Evolutionary conservation across 164 flowering plant genomes (phyloP).

Genomic region (Annona squamosa): DNA sequence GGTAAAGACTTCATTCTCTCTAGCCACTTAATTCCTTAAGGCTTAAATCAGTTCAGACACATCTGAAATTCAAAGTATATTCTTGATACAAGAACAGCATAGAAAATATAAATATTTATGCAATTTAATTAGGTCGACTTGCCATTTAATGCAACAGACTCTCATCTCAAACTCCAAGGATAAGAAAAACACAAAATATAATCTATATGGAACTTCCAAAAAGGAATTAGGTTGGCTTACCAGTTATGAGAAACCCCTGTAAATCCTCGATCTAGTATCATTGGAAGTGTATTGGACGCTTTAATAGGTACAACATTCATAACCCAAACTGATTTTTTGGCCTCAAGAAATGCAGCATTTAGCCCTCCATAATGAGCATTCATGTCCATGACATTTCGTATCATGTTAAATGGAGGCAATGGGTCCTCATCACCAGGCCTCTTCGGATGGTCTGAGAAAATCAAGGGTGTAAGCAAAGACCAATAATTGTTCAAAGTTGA

Average conservation of each 20-base stretch:
- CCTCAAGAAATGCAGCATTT: constrained; percentile 80
- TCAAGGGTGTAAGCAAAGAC: constrained; percentile 92
- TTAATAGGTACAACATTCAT: constrained; percentile 89
- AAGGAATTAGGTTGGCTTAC: constrained; percentile 28
- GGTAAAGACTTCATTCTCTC: background rate
- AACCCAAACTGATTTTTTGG: constrained; percentile 73
- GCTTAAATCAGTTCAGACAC: background rate
- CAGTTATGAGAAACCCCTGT: constrained; percentile 87
- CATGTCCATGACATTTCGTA: constrained; percentile 98
- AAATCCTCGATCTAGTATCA: constrained; percentile 79
- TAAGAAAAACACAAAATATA: background rate
- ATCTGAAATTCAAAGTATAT: background rate
- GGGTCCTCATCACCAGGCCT: constrained; percentile 98
- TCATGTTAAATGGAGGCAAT: constrained; percentile 89
- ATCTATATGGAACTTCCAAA: background rate
- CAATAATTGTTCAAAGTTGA: constrained; percentile 75
- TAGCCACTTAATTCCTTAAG: background rate
- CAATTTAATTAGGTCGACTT: too few relatives aligned
- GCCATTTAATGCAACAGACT: too few relatives aligned
- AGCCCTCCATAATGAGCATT: constrained; percentile 88
- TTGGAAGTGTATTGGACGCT: constrained; percentile 67
- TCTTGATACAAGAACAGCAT: background rate
- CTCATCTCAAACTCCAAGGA: background rate
- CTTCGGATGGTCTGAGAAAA: constrained; percentile 98
- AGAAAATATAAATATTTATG: background rate